These are phyloP conservation scores for Aspergillus viridinutans DNA, from an alignment of 2,329 filamentous ascomycete genomes.

Conservation along the genomic window DNA sequence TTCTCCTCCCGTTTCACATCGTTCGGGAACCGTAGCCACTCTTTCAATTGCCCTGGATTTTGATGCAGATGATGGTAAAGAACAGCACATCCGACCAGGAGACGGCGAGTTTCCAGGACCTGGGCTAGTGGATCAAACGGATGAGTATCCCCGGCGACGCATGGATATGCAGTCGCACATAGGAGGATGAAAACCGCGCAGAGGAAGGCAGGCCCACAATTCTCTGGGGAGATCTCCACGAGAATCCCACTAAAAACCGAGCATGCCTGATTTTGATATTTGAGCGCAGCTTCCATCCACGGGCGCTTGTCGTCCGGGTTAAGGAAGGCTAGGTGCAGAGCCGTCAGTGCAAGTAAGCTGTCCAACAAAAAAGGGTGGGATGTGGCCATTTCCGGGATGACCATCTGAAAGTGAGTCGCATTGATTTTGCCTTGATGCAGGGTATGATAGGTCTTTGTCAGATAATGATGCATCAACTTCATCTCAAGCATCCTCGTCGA, in stretches of 20 bases:
- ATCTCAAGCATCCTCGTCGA: slow-evolving; percentile 31
- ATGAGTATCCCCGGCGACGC: slow-evolving; percentile 21
- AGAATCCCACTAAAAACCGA: slow-evolving; percentile 32
- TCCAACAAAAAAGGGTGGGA: slow-evolving; percentile 44
- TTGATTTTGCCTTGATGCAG: slow-evolving; percentile 28
- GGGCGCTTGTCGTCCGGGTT: slow-evolving; percentile 28
- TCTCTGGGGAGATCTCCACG: slow-evolving; percentile 35
- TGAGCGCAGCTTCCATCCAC: slow-evolving; percentile 33
- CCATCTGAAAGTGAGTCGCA: slow-evolving; percentile 30
- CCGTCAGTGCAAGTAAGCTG: slow-evolving; percentile 41
- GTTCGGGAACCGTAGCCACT: slow-evolving; percentile 22
- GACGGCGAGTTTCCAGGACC: slow-evolving; percentile 25
- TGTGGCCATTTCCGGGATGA: slow-evolving; percentile 36
- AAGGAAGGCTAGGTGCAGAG: slow-evolving; percentile 41
- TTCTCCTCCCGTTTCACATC: slow-evolving; percentile 7
- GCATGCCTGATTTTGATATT: slow-evolving; percentile 35
- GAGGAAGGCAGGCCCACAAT: slow-evolving; percentile 41
- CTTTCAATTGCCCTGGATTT: slow-evolving; percentile 19
- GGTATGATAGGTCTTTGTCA: slow-evolving; percentile 33
- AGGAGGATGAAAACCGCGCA: slow-evolving; percentile 39
- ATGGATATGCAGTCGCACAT: slow-evolving; percentile 31
- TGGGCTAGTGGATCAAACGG: slow-evolving; percentile 23
- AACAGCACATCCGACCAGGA: slow-evolving; percentile 29
- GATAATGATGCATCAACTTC: slow-evolving; percentile 36
- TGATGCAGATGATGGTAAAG: slow-evolving; percentile 24